Evolutionary conservation across 768 basidiomycete genomes (phyloP).

Genomic region (Termitomyces sp.): DNA sequence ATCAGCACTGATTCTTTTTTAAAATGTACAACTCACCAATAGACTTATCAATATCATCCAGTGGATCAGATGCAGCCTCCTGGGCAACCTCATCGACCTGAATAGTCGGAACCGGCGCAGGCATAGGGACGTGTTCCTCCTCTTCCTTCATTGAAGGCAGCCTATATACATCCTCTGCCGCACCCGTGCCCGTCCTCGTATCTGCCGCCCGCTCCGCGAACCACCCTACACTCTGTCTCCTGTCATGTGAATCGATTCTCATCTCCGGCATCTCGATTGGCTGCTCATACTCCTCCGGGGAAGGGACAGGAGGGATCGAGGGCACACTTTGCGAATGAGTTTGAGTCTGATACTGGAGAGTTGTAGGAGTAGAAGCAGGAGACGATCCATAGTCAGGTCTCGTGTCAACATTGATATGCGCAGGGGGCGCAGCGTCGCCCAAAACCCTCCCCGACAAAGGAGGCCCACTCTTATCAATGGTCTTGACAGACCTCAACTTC

Average conservation of each 20-base stretch:
- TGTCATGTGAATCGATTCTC: conserved; percentile 31
- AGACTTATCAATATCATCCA: conserved; percentile 72
- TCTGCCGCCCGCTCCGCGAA: conserved; percentile 85
- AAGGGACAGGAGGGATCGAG: conserved; percentile 15
- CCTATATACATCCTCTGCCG: conserved; percentile 25
- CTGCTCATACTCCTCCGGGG: conserved; percentile 13
- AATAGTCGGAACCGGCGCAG: conserved; percentile 59
- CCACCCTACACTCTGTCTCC: conserved; percentile 88
- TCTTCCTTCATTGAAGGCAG: conserved; percentile 58
- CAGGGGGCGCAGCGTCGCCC: conserved; percentile 68
- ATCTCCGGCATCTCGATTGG: conserved; percentile 31
- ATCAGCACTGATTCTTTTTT: neutral
- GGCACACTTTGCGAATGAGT: conserved; percentile 10
- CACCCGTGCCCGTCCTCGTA: conserved; percentile 33
- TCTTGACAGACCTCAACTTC: conserved; percentile 69
- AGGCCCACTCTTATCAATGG: conserved; percentile 78
- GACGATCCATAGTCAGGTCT: conserved; percentile 41
- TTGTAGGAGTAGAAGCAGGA: conserved; percentile 19
- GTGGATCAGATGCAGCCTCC: conserved; percentile 43
- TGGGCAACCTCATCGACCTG: conserved; percentile 45
- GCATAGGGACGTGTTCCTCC: conserved; percentile 25
- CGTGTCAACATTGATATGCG: conserved; percentile 58
- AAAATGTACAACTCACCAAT: conserved; percentile 40
- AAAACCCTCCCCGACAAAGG: conserved; percentile 73
- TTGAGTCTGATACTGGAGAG: neutral